Evolutionary conservation across 2,329 filamentous ascomycete species (phyloP).

Genomic region (Emericellopsis cladophorae): DNA sequence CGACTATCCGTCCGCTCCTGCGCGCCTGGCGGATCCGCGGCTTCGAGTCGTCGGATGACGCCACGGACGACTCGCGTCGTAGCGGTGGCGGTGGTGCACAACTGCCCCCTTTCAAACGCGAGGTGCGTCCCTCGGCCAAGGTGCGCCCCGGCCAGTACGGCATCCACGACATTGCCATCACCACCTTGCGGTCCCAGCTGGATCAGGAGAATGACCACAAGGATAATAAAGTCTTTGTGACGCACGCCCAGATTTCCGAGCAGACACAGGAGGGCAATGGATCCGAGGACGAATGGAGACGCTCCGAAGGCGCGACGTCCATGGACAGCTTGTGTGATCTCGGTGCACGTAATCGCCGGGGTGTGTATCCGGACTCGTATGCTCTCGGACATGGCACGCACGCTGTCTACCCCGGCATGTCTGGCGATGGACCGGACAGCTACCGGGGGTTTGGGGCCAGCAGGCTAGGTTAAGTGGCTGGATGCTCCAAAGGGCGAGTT

Average conservation of each 20-base stretch:
- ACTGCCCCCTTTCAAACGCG: not conserved
- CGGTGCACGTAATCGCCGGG: not conserved
- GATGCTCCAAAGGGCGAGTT: too few relatives aligned
- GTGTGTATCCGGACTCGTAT: not conserved
- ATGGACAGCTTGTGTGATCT: not conserved
- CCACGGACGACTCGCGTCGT: not conserved
- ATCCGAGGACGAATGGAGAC: not conserved
- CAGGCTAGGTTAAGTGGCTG: too few relatives aligned
- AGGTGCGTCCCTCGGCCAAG: not conserved
- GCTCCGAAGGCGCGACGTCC: not conserved
- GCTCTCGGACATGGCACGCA: too few relatives aligned
- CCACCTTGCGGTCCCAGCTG: not conserved
- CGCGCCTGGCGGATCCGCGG: constrained; percentile 32
- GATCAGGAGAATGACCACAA: not conserved
- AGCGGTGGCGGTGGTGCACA: not conserved
- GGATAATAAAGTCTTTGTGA: not conserved
- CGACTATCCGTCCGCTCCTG: constrained; percentile 41
- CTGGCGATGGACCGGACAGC: too few relatives aligned
- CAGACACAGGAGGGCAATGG: not conserved
- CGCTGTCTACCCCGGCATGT: too few relatives aligned
- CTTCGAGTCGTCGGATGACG: constrained; percentile 26
- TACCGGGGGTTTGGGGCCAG: too few relatives aligned
- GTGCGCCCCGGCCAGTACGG: not conserved
- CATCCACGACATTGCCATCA: not conserved
- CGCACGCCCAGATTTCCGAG: not conserved